Conservation (phyloP, 2,329 filamentous ascomycete species). For the Xylaria arbuscula region DNA sequence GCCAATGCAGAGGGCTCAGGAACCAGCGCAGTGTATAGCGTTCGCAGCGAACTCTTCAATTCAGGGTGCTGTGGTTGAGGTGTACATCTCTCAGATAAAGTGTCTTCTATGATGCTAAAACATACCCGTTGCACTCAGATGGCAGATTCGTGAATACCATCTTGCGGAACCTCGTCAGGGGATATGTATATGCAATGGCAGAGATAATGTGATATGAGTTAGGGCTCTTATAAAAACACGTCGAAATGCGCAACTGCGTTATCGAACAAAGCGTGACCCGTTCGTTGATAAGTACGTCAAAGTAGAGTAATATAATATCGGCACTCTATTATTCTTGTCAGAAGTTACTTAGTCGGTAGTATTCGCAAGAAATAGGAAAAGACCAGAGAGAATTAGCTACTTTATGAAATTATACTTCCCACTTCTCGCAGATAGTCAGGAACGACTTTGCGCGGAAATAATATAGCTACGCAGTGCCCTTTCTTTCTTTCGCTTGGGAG, state of each 20-base stretch:
- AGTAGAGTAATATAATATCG: neutral
- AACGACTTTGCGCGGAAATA: no score
- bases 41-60: neutral
- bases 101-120: neutral
- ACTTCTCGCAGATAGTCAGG: neutral
- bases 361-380: neutral
- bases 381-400: no score
- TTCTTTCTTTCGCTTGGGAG: no score
- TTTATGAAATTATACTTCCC: neutral
- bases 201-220: neutral
- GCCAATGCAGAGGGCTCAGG: neutral
- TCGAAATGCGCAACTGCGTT: neutral
- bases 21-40: neutral
- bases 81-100: neutral
- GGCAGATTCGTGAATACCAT: neutral
- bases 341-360: neutral
- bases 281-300: neutral
- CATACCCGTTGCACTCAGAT: neutral
- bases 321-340: neutral
- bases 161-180: neutral
- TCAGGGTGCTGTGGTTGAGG: neutral
- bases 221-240: neutral
- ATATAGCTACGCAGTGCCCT: neutral
- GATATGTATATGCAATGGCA: neutral
- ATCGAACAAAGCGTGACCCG: neutral